Base-by-base conservation (phyloP, 352 stramenopile genomes). In the Globisporangium solare region DNA sequence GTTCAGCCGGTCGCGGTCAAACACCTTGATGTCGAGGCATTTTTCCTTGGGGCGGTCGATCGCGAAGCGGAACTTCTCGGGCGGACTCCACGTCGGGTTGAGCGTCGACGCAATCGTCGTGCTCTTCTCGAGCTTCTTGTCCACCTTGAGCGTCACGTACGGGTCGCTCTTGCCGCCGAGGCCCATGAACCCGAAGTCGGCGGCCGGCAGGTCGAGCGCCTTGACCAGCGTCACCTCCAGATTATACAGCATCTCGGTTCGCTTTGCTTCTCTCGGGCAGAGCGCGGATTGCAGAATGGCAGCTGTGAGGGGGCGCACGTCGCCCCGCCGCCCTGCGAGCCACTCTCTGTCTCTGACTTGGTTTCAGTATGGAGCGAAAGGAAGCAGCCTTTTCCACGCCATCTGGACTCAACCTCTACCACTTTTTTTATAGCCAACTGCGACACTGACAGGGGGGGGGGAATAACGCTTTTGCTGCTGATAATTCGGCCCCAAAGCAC, bases 131-230 rank as follows among this genome's bases (percentile, higher is more conserved):
- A 58, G 58, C 51, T 73, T 52, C 31, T 54, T 45, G 52, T 63
- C 77, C 27, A 88, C 51, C 47, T 86, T 82, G 56, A 89, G 74
- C 24, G 78, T 65, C 49, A 90, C 75, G 64, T 90, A 90, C 61
- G 79, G 79, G 67, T 90, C 79, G 56, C 76, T 88, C 64, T 89
- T 88, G 57, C 79, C 79, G 47, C 74, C 76, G n/a, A 89, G 75
- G 24, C 74, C 77, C 59, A 88, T 67, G 66, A 89, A 83, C 14
- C 73, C 71, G 20, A 85, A 86, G 63, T 88, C 78, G 51, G 70
- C 79, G 39, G 72, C 73, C 11, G 73, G 58, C 32, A 88, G 56
- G 58, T 88, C 74, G 46, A 58, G 61, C n/a, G 75, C 75, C 35
- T 77, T 70, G 37, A 80, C 54, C 41, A 88, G 64, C 72, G 73